Base-by-base conservation (phyloP, 257 asterid genomes). In the Solanum chmielewskii region DNA sequence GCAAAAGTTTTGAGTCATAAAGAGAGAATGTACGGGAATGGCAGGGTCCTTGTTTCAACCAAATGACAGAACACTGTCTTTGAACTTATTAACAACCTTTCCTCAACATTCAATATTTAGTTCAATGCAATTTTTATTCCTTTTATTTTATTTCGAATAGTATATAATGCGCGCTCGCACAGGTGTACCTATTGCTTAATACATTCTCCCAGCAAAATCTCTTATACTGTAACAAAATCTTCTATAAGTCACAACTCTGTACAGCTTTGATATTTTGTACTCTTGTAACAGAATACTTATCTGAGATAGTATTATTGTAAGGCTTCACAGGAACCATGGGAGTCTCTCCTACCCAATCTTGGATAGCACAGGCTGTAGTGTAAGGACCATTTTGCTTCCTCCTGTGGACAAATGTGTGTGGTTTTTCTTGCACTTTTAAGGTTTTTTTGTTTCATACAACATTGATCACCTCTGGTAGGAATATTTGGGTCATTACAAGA, bases 1-100 rank as follows among this genome's bases (percentile, higher is more conserved):
- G 88, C 90, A 90, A 91, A 90, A 31, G 91, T 90, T 69, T 83
- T 83, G 86, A 85, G 88, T 45, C 66, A 83, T 90, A 37, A 64
- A 84, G 80, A 84, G 37, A 31, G 85, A 81, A 47, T 45, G 85
- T 47, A 80, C 85, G 31, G 59, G 85, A 83, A 87, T 78, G 77
- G 52, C 83, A 64, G 59, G 84, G 77, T 39, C 39, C 85, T 20
- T 78, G 31, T 49, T 47, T 49, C 69, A 47, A 81, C 45, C 45
- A 81, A 52, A 81, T 81, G 69, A 84, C 81, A 27, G 41, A 66
- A 39, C 39, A 84, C 8, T 37, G 25, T 64, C 56, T 62, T 60
- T 84, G 42, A 25, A 39, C 62, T 66, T 42, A 42, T 66, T 84
- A 66, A 64, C 59, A 64, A 60, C 62, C 78, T 64, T 83, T 76